Base-by-base conservation (phyloP, 1,139 yeast genomes). In the Geotrichum cucujoidarum region DNA sequence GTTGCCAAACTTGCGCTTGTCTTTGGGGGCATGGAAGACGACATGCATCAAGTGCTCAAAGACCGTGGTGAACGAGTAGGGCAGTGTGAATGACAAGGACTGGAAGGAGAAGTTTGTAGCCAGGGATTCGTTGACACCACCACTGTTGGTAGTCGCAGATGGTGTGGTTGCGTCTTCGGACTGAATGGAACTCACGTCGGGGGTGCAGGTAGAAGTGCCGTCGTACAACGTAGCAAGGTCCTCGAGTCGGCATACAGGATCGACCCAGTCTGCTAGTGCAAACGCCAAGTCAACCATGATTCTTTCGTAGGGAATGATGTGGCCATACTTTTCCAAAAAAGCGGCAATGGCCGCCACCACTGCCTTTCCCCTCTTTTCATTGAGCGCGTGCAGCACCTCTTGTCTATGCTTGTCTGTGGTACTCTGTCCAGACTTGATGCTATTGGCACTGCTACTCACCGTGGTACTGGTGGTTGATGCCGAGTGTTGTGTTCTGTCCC, bases 231-330 rank as follows among this genome's bases (percentile, higher is more conserved):
- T 22, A 2, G 40, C 42, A 11, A 34, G n/a, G 30, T 33, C 38
- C 40, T 50, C 53, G 48, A 55, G 52, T 38, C 57, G 56, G 45
- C 51, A 57, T 18, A 72, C 58, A 1, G 87, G 86, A 5, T 95
- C 94, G 33, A 83, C 75, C 95, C 95, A 88, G 64, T 88, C 95
- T 1, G 95, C 94, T 47, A 90, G 69, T 10, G 88, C 89, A 40
- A 87, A 68, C 0, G 95, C 97, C 20, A 86, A 78, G 95, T 95
- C 89, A 1, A 90, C 75, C 60, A 88, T 72, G 0, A 94, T 89
- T 44, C 82, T 75, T 64, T 87, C 95, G 63, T 89, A 90, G 54
- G 81, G 82, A 50, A 86, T 76, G 52, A 82, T 73, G 38, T 75
- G 72, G 8, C 94, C 89, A 95, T 95, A 89, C 67, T 86, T 86